These are phyloP conservation scores for Geotrichum reessii DNA, from an alignment of 1,139 yeast species.

Conservation along the genomic window DNA sequence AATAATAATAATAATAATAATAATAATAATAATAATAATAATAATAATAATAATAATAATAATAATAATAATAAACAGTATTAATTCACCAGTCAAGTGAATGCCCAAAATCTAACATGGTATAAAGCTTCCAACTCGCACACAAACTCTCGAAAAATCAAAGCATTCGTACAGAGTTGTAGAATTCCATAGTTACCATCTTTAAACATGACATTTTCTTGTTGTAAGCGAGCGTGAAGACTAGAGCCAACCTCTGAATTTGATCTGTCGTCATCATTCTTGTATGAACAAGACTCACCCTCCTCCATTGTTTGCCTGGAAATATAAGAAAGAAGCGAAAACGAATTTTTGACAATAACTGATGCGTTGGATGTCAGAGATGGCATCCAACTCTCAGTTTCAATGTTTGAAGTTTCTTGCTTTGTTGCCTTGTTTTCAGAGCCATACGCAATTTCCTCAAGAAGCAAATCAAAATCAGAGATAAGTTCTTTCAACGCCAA, in stretches of 20 bases:
- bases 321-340: constrained; percentile 1
- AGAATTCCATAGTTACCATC: background rate
- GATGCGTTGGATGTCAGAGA: background rate
- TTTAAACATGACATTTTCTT: background rate
- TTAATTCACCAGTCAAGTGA: background rate
- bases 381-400: background rate
- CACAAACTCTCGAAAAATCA: constrained; percentile 15
- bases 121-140: constrained; percentile 15
- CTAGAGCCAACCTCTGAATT: background rate
- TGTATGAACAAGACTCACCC: no score
- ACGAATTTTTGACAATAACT: background rate
- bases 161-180: constrained; percentile 11
- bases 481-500: background rate
- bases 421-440: background rate
- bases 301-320: background rate
- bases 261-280: background rate
- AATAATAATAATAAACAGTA: no score
- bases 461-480: constrained; percentile 3
- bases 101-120: constrained; percentile 8
- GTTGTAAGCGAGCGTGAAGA: background rate
- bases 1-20: no score
- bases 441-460: background rate
- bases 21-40: no score
- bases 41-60: no score
- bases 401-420: background rate